Evolutionary conservation across 164 flowering plant genomes (phyloP).

Genomic region (Chimonanthus praecox): DNA sequence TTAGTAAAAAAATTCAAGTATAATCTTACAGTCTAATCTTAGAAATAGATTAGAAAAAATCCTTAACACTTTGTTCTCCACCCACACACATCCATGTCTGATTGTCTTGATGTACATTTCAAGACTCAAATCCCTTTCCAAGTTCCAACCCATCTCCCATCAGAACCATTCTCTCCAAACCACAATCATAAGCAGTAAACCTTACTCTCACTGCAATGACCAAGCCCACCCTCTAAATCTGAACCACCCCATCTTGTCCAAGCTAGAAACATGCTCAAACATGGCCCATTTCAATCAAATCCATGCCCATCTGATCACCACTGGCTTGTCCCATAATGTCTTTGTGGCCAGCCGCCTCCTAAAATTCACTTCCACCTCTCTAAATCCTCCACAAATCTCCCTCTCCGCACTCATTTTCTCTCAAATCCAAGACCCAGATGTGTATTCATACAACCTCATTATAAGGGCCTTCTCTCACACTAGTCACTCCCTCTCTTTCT

Average conservation of each 20-base stretch:
- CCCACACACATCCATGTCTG: background rate
- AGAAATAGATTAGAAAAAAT: too few relatives aligned
- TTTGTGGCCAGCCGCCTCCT: conserved; percentile 18
- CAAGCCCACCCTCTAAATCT: conserved; percentile 9
- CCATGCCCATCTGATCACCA: conserved; percentile 16
- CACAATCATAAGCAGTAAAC: background rate
- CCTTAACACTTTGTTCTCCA: too few relatives aligned
- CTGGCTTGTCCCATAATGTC: conserved; percentile 11
- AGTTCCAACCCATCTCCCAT: background rate
- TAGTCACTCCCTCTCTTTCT: conserved; percentile 10
- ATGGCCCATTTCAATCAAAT: conserved; percentile 19
- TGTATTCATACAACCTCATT: conserved; percentile 15
- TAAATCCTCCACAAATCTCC: conserved; percentile 9
- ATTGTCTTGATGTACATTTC: background rate
- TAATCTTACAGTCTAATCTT: too few relatives aligned
- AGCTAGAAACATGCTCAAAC: conserved; percentile 12
- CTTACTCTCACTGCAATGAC: background rate
- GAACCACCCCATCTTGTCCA: conserved; percentile 16
- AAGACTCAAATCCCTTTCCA: background rate
- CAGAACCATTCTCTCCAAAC: background rate
- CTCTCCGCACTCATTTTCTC: conserved; percentile 12
- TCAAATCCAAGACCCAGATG: conserved; percentile 19
- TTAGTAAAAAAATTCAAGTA: too few relatives aligned
- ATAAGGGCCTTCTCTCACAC: conserved; percentile 14
- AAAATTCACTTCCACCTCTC: conserved; percentile 5